Base-by-base conservation (phyloP, 2,329 filamentous ascomycete genomes). In the Raffaelea deltoideospora region DNA sequence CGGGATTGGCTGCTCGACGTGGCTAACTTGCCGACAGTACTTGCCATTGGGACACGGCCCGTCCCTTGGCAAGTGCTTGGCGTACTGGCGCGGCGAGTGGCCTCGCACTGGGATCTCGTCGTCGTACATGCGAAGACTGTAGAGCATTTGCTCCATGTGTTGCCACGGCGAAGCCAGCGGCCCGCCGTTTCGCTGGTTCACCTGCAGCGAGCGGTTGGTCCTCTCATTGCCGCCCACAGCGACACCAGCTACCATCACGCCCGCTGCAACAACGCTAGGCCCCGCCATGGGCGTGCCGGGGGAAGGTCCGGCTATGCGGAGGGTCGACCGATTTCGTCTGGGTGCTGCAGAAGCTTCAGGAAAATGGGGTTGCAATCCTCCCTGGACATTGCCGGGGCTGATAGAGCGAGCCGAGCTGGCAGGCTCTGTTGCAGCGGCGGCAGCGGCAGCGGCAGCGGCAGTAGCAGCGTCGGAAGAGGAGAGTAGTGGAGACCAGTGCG, bases 61-160 rank as follows among this genome's bases (percentile, higher is more conserved):
- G n/a, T n/a, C n/a, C n/a, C n/a, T n/a, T 11, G 17, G 17, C 1
- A 13, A 18, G 21, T 40, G 38, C 14, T 24, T 44, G 3, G 39
- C 34, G 17, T 44, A 43, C 13, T 49, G 46, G 5, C 47, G 41
- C 1, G 47, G 47, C 11, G 45, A 46, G 7, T 44, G 37, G 2
- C 34, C 19, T 3, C 45, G 37, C 2, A 17, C 26, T 4, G 26
- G 29, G 3, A 40, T 36, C 4, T 43, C 42, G 23, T 47, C 46
- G 20, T 48, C 39, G 26, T 42, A 48, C 1, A 48, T 37, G 5
- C 45, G 42, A 8, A 48, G 41, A 1, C 30, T 30, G 20, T 50
- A 49, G 5, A 50, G 39, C 4, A 44, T 37, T 15, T 45, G 30
- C 27, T 49, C 47, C 47, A 50, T 50, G 23, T 49, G 46, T 26